Evolutionary conservation across 2,329 filamentous ascomycete species (phyloP).

Genomic region (Fusarium transvaalense): DNA sequence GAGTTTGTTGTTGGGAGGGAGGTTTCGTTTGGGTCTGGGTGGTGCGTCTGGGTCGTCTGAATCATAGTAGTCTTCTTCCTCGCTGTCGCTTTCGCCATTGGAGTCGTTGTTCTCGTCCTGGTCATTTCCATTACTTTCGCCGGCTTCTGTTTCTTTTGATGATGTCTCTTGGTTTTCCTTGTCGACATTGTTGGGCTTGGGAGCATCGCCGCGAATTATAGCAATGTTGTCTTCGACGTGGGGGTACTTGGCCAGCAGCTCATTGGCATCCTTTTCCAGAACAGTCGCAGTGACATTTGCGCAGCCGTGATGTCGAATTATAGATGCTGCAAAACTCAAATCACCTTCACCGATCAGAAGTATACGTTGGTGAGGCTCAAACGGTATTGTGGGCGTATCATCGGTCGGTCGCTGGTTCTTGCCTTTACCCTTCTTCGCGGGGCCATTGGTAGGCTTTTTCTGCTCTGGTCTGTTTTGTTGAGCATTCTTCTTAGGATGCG

Average conservation of each 20-base stretch:
- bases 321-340: slow-evolving; percentile 79
- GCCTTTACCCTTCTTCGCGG: slow-evolving; percentile 41
- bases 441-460: slow-evolving; percentile 40
- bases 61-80: slow-evolving; percentile 38
- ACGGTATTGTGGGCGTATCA: slow-evolving; percentile 71
- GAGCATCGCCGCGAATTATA: slow-evolving; percentile 56
- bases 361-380: slow-evolving; percentile 74
- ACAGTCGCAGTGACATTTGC: slow-evolving; percentile 77
- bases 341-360: slow-evolving; percentile 85
- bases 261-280: slow-evolving; percentile 67
- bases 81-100: slow-evolving; percentile 34
- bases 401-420: slow-evolving; percentile 48
- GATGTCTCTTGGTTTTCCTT: slow-evolving; percentile 4
- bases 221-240: slow-evolving; percentile 72
- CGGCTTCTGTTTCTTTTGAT: slow-evolving; percentile 7
- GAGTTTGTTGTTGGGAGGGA: slow-evolving; percentile 55
- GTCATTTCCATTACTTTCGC: slow-evolving; percentile 7
- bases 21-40: slow-evolving; percentile 28
- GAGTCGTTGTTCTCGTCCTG: slow-evolving; percentile 29
- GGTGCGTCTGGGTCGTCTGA: slow-evolving; percentile 39
- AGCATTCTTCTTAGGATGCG: slow-evolving; percentile 38
- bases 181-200: slow-evolving; percentile 31
- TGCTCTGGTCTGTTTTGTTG: slow-evolving; percentile 37
- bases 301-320: slow-evolving; percentile 75
- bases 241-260: slow-evolving; percentile 80